Evolutionary conservation across 176 grass and related monocot genomes (phyloP), one percentile per base, ranked within the genome.

Genomic region (Saccharum officinarum): DNA sequence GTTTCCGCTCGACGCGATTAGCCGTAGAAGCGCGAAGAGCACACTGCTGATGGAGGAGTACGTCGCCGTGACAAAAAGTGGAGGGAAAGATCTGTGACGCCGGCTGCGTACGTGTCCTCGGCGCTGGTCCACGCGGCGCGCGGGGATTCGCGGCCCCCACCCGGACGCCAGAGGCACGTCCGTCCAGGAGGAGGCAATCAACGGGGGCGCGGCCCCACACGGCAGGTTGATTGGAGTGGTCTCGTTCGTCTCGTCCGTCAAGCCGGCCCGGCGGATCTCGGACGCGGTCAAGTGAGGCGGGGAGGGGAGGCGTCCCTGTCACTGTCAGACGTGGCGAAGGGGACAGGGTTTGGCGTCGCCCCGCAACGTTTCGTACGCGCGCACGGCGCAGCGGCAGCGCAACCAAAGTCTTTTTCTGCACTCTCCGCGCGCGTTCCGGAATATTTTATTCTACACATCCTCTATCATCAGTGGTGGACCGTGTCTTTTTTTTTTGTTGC

Each of bases 281-380:
- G 87, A 88, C 65, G 54, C 45, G 68, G 87, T 89, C 76, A 89
- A 80, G 52, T 3, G 52, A 22, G 7, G 25, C 65, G 30, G 38
- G 73, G 30, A 38, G 59, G 16, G 59, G 16, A 6, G 3, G 62
- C 50, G 86, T 84, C 75, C 17, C 57, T 74, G 76, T 80, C 81
- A 71, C 57, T 74, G 76, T 80, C 81, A 71, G 86, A 83, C 86
- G 86, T 88, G 73, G 73, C 86, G 10, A 49, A 71, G 49, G 80
- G 86, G 63, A 63, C 79, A 67, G 57, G 37, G 37, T 33, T 59
- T 63, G 34, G 64, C 74, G n/a, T 57, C 45, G 26, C 15, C 47
- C 47, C 14, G 72, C 44, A 5, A 49, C 13, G 25, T 17, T 30
- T 46, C 42, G 23, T 73, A 28, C 37, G 28, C 28, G 28, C 28